Base-by-base conservation (phyloP, 305 asterid species). In the Solanum hybrid region DNA sequence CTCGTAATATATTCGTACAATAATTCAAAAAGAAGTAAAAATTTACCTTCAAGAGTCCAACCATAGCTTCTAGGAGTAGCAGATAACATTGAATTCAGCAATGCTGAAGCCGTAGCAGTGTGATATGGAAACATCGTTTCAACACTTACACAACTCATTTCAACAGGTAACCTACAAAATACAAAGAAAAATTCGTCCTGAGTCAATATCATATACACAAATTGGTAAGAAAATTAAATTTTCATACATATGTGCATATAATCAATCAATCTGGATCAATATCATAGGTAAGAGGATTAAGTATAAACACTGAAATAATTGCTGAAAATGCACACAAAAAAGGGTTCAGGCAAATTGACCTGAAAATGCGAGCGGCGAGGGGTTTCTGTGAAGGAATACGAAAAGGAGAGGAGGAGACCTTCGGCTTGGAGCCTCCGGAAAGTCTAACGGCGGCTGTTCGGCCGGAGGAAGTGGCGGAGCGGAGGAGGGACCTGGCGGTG, bases 61-160 rank as follows among this genome's bases (percentile, higher is more conserved):
- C 97, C 97, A 89, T 91, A 94, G 81, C 82, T 79, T 17, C 98
- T 94, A 90, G 99, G 95, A 88, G 98, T 91, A 86, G 90, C 97
- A 24, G 98, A 94, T 14, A 97, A 95, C 99, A 97, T 95, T 10
- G 99, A 96, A 88, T 92, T 97, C 85, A 97, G 96, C 91, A 96
- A 78, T 45, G 98, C 97, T 26, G 99, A 95, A 88, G 99, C 99
- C 24, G 99, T 97, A 19, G 97, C 98, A 35, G 95, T 91, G 92
- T 97, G 99, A 91, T 93, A 95, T 6, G 99, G 99, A 90, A 97
- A 90, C 98, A 96, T 94, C 86, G 98, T 94, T 64, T 90, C 92
- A 88, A 89, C 95, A 78, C 92, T 89, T 66, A 94, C 94, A 90
- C 96, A 79, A 92, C 98, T 93, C 96, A 95, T 85, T 92, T 95